Conservation (phyloP, 768 basidiomycete genomes). For the Mycena indigotica region DNA sequence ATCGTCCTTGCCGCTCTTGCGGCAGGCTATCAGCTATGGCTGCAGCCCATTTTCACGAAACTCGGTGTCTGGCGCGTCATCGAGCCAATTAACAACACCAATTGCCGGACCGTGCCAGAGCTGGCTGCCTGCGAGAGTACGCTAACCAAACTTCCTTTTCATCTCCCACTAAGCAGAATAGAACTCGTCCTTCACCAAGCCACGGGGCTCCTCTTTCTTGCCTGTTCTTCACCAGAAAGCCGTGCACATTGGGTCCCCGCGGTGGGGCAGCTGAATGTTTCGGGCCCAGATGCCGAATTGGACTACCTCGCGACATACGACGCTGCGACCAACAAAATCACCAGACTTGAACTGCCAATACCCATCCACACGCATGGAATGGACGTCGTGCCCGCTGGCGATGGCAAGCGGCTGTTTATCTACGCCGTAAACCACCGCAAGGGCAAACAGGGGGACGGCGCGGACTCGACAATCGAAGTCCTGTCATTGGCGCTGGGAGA, state of each 20-base stretch:
- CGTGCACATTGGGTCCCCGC: constrained; percentile 58
- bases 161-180: too few species aligned
- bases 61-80: constrained; percentile 50
- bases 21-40: constrained; percentile 48
- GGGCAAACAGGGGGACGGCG: constrained; percentile 55
- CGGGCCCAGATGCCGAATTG: constrained; percentile 36
- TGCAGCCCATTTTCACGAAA: constrained; percentile 46
- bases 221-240: constrained; percentile 56
- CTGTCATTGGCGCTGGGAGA: constrained; percentile 57
- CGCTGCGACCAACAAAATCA: constrained; percentile 45
- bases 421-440: constrained; percentile 75
- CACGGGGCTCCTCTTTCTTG: constrained; percentile 60
- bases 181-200: constrained; percentile 63
- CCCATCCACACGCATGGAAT: constrained; percentile 64
- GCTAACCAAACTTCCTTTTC: constrained; percentile 18
- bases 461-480: constrained; percentile 72
- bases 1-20: constrained; percentile 43
- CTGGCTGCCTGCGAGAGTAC: constrained; percentile 71
- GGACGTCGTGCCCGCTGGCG: constrained; percentile 61
- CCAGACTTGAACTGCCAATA: constrained; percentile 44
- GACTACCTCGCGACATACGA: constrained; percentile 69
- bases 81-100: constrained; percentile 45
- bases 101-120: constrained; percentile 54
- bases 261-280: constrained; percentile 36
- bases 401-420: constrained; percentile 46